Evolutionary conservation across 352 stramenopile genomes (phyloP), one percentile per base, ranked within the genome.

Genomic region (Phytophthora quininea): DNA sequence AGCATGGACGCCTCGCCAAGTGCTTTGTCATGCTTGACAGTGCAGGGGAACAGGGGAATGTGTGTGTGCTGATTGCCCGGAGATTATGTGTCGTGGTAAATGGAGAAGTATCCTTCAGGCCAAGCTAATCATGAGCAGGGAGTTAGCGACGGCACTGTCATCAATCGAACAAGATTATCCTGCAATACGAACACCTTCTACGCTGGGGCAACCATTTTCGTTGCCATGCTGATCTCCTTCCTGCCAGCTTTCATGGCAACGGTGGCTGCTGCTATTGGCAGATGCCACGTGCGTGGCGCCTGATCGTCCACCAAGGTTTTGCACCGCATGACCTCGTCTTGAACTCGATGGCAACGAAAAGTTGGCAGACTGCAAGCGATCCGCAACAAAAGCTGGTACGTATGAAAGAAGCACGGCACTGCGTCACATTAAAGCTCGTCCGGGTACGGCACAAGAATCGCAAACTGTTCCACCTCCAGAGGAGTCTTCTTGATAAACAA

Each of bases 401-500:
- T 40, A 11, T 11, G 35, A 40, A 24, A 0, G 19, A 24, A 24
- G 19, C 19, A 24, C 19, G 19, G 19, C 19, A 24, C 19, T 24
- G 19, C 19, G 19, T 24, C 35, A 11, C 35, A 54, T 62, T 69
- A 65, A 11, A 73, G 32, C 37, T 69, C 10, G 61, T 70, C 66
- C 35, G 69, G 69, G 67, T 77, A 74, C 42, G 64, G 69, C 46
- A 77, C 38, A 55, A 70, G 65, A 7, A 73, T 64, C 62, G 55
- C 69, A 67, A 66, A 71, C 63, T 76, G 64, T 37, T 76, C 12
- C 53, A 76, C 73, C 35, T 37, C 40, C 62, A 70, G 31, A 54
- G 65, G 64, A 54, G 51, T 64, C 62, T 70, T 76, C 64, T 73
- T 73, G 42, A 58, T 73, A 40, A 76, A 73, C 12, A 52, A 66